Percentiles rank a stretch among this genome's conserved stretches.
These are phyloP conservation scores for Orbilia quercus DNA, from an alignment of 2,329 filamentous ascomycete species.

Conservation along the genomic window DNA sequence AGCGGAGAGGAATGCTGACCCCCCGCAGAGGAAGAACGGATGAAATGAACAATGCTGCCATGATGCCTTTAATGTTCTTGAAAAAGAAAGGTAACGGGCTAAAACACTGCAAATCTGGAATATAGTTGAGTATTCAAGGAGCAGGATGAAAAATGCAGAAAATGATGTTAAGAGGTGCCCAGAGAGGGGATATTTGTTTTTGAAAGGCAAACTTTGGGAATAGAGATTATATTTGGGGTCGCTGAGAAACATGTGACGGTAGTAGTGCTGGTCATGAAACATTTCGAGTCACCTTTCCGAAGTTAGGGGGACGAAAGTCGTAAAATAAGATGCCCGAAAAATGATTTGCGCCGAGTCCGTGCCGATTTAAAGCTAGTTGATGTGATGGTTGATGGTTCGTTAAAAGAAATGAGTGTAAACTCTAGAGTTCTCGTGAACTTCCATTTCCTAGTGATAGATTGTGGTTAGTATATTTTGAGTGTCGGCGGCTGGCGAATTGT, in stretches of 20 bases:
- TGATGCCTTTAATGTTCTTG: neutral
- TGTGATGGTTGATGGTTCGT: constrained; percentile 64
- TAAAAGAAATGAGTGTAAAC: constrained; percentile 99
- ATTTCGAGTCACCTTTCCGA: constrained; percentile 43
- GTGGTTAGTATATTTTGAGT: too few species aligned
- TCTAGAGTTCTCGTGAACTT: constrained; percentile 98
- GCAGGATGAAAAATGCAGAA: constrained; percentile 25
- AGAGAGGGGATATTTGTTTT: constrained; percentile 10
- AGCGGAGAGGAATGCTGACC: neutral
- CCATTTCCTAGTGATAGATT: constrained; percentile 81
- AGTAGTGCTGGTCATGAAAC: constrained; percentile 53
- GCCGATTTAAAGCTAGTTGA: constrained; percentile 57
- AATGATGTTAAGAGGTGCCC: constrained; percentile 40
- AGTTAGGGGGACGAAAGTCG: constrained; percentile 40
- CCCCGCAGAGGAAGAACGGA: neutral
- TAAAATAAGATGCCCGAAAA: constrained; percentile 56
- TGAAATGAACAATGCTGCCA: neutral
- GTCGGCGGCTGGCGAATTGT: constrained; percentile 57
- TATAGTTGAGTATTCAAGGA: neutral
- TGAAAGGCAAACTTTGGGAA: constrained; percentile 21
- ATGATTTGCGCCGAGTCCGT: constrained; percentile 57
- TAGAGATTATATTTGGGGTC: constrained; percentile 5
- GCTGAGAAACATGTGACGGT: constrained; percentile 52
- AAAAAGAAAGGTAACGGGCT: neutral
- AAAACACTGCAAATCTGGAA: neutral